Evolutionary conservation across 2,329 filamentous ascomycete genomes (phyloP), one percentile per base, ranked within the genome.

Genomic region (Cordyceps farinosa): DNA sequence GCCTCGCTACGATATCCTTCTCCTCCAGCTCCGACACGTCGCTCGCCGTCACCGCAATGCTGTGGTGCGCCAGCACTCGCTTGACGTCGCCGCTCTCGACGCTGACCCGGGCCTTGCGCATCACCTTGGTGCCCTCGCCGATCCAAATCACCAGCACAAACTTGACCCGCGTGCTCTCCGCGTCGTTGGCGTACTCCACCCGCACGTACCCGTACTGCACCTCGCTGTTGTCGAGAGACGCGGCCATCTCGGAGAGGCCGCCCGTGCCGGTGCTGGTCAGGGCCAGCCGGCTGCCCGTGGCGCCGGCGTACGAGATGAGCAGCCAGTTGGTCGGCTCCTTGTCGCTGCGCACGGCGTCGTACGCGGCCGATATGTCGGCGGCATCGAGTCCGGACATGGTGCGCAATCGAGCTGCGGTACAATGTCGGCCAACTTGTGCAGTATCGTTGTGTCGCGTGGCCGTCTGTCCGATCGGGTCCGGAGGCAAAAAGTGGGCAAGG

Each of bases 171-270:
- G 79, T 87, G 75, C 81, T 85, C 78, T 90, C 88, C 67, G 84
- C 84, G 74, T 90, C 87, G 77, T 90, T 90, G 72, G 87, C 87
- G 74, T 90, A 86, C 78, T 89, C 86, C 73, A 88, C 78, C 36
- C 86, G 84, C 68, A 79, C 83, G 76, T 89, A 89, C 62, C 80
- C 87, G 77, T 89, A 90, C 73, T 87, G 84, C 62, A 87, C 87
- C 75, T 87, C 80, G 42, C 72, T 70, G 70, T 86, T 80, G 72
- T 87, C 85, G 11, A 90, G 78, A 66, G 78, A 75, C 38, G 70
- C 70, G n/a, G 79, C 77, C 65, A 90, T 79, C 76, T 89, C 87
- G 9, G 75, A 64, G 13, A 90, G 77, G 13, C 86, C 87, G 58
- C 87, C 87, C 2, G 74, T 80, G 61, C 87, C 88, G 34, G 85